Base-by-base conservation (phyloP, 805 yeast species). In the Myxozyma sirexii region DNA sequence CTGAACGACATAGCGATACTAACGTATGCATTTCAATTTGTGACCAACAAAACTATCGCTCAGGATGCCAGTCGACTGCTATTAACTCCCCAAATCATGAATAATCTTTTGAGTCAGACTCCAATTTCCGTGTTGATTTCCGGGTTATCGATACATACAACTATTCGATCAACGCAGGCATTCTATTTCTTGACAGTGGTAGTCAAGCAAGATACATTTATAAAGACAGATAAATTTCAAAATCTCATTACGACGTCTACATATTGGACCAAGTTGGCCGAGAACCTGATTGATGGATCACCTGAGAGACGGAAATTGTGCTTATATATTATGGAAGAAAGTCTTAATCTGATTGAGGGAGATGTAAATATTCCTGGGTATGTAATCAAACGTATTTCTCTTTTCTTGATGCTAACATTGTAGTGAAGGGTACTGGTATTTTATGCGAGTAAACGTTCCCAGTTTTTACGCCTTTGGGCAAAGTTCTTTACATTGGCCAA, bases 401-500 rank as follows among this genome's bases (percentile, higher is more conserved):
- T 3, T 8, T 17, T 7, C 21, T 4, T 7, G 38, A 12, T 17
- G 12, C 35, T 31, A 37, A n/a, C 38, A 6, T 24, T 12, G 24
- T 10, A 13, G 15, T 23, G n/a, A 24, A 58, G 63, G 4, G 35
- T 56, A 4, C 44, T 60, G 29, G 33, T 24, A 13, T 56, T 51
- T 17, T 23, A 19, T 10, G 12, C 23, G 13, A 2, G 23, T 4
- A 43, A 21, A 12, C 45, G 57, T 57, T 19, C 29, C 42, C 53
- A 50, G 15, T 76, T 77, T 43, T 68, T 81, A 19, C 75, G 73
- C 4, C 80, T 84, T 23, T 91, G 97, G 97, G 79, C 82, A 44
- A 79, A 88, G 59, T 91, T 79, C 68, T 77, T 84, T 27, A 88
- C 96, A 0, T 73, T 91, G 13, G 87, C 83, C 67, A 97, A 91